Base-by-base conservation (phyloP, 768 basidiomycete genomes). In the Lenzites betulinus region DNA sequence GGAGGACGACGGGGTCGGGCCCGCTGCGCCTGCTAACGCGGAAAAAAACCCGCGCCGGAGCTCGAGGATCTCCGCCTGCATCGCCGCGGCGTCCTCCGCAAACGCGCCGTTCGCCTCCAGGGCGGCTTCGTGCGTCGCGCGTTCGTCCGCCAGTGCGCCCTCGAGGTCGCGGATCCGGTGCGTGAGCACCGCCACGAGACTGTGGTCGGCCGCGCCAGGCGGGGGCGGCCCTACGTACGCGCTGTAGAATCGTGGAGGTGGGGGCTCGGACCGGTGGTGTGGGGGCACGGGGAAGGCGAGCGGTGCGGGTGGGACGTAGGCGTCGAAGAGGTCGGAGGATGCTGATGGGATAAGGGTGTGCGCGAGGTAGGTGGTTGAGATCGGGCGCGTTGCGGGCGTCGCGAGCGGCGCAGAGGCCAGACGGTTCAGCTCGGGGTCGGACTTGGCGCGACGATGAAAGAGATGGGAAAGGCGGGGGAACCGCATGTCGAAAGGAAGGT, bases 381-480 rank as follows among this genome's bases (percentile, higher is more conserved):
- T 48, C 12, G 66, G 59, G 13, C 60, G 61, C 12, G 58, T 59
- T 6, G 51, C 41, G 7, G 52, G 56, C 22, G 44, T 38, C 25
- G 57, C 57, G 18, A 54, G 50, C 39, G 63, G 63, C 7, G 60
- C 36, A 13, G 61, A 51, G 3, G 59, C 58, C 18, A 62, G 66
- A 12, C 54, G 58, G 33, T 44, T 52, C 53, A 71, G 62, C n/a
- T 61, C 66, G 39, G 59, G 62, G 54, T 69, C 70, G 6, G 70
- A 69, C 54, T 62, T 64, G 1, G 60, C 56, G 41, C 67, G 68
- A 1, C 64, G 58, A 48, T 69, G 67, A 59, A 71, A 64, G 47
- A 70, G 53, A 33, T 60, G 61, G 15, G 66, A 60, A 23, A 70
- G 62, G n/a, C 59, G 67, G 13, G 64, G 65, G 54, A 70, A 64